Base-by-base conservation (phyloP, 1,284 basidiomycete genomes). In the Wolfiporia cocos region DNA sequence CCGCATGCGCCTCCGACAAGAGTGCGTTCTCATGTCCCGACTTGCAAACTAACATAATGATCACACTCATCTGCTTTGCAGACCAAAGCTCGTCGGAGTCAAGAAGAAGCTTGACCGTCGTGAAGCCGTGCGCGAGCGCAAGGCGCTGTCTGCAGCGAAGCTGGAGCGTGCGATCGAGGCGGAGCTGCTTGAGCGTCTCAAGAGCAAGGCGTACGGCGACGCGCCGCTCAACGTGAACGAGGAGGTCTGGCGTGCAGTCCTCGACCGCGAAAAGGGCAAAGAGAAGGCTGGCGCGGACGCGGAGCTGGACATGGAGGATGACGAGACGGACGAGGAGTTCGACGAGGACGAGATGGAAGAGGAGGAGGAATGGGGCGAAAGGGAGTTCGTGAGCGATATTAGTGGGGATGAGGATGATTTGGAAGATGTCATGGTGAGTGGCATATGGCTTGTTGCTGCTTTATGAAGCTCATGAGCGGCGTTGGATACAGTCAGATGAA, bases 181-280 rank as follows among this genome's bases (percentile, higher is more conserved):
- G 61, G 96, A 99, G 63, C 78, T 99, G 20, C 81, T 99, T 38
- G 92, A 95, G 51, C 86, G 96, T 26, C 75, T 99, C 22, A 95
- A 96, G 68, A 86, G 85, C 38, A 97, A 97, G 63, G 93, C 94
- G 9, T 99, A 99, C 60, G 95, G 96, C 37, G 96, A 99, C 58
- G 89, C 91, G 22, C 96, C 95, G 17, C 74, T 99, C 30, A 99
- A 99, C 64, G 94, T 99, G 49, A 99, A 99, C 65, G 96, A 99
- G 67, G 85, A 78, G 33, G 93, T 99, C 4, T 99, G 96, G 96
- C 80, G 85, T 52, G 81, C 86, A 5, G 84, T 97, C 32, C 68
- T 97, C 37, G 90, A 95, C 57, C 73, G 81, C 44, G 89, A 92
- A 57, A 72, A 74, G 52, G 71, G 70, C 51, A 68, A 70, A 55